phyloP scores from a whole-genome alignment of 306 rosid genomes.

The Hippophae gyantsensis region DNA sequence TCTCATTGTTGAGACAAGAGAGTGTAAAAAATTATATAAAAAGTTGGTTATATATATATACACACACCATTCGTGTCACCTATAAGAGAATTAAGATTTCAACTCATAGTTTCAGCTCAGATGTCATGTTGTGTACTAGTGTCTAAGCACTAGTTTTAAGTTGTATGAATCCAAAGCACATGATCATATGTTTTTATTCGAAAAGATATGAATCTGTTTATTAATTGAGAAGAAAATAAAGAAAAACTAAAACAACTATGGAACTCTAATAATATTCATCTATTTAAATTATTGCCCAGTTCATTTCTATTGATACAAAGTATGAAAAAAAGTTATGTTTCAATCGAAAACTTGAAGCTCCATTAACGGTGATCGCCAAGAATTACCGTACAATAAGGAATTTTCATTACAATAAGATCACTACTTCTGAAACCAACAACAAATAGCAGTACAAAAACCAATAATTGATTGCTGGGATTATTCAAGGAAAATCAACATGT shows the following conservation, averaged over 20 bases:
- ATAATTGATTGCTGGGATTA: background rate
- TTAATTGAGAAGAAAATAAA: background rate
- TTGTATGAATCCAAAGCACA: too few relatives aligned
- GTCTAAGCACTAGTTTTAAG: too few relatives aligned
- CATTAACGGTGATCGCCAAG: background rate
- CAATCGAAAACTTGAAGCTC: background rate
- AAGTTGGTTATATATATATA: too few relatives aligned
- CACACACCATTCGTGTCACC: too few relatives aligned
- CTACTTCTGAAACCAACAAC: background rate
- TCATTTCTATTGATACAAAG: background rate
- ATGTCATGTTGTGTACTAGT: too few relatives aligned
- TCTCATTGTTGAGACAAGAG: too few relatives aligned
- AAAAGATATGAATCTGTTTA: background rate
- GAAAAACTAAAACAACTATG: background rate
- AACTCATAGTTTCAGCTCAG: too few relatives aligned
- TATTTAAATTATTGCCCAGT: conserved; percentile 6
- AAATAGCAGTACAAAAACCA: background rate
- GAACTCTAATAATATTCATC: background rate
- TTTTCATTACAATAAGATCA: too few relatives aligned
- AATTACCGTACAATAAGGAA: background rate
- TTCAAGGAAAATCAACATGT: background rate
- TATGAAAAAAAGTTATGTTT: background rate
- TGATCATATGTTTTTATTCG: too few relatives aligned
- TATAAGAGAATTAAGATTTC: too few relatives aligned
- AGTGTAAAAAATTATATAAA: too few relatives aligned